Base-by-base conservation (phyloP, 495 filamentous ascomycete species). In the Aspergillus wentii region DNA sequence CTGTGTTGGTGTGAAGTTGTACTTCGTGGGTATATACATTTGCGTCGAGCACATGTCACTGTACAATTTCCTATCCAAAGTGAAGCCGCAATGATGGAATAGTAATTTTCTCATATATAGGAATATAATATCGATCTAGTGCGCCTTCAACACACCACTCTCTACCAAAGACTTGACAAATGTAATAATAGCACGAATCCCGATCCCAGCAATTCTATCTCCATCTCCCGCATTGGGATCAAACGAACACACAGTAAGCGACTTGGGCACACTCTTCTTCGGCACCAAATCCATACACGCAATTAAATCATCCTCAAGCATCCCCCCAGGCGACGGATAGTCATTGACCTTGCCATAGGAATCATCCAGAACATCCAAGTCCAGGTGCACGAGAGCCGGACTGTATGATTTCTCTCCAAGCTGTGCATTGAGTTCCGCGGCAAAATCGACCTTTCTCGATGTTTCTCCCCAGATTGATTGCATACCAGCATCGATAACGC, bases 321-420 rank as follows among this genome's bases (percentile, higher is more conserved):
- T 17, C 1, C 55, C 48, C 0, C 48, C 51, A 9, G 43, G 43
- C 2, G 51, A 55, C 8, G 48, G 51, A 40, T 49, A 59, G 34
- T 55, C 51, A 42, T 59, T 55, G 7, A 52, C 48, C 26, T 52
- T 54, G 4, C 55, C 55, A 22, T 48, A 50, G 4, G 40, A 44
- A 29, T 34, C 48, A 35, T 55, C 55, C 18, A 52, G 36, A 3
- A 50, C 39, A 30, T 55, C 46, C 3, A 55, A 32, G 22, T 59
- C 55, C 3, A 59, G 32, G 38, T 59, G 54, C 22, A 54, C 54
- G 11, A 54, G 9, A 4, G 51, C 47, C 3, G 40, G 40, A 27
- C 21, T 37, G 29, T 46, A 52, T 3, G 30, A 30, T 4, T 14
- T n/a, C n/a, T 15, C 8, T 8, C 32, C 28, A 2, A 54, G 41